Evolutionary conservation across 2,329 filamentous ascomycete species (phyloP).

Genomic region (Fusarium marasasianum): DNA sequence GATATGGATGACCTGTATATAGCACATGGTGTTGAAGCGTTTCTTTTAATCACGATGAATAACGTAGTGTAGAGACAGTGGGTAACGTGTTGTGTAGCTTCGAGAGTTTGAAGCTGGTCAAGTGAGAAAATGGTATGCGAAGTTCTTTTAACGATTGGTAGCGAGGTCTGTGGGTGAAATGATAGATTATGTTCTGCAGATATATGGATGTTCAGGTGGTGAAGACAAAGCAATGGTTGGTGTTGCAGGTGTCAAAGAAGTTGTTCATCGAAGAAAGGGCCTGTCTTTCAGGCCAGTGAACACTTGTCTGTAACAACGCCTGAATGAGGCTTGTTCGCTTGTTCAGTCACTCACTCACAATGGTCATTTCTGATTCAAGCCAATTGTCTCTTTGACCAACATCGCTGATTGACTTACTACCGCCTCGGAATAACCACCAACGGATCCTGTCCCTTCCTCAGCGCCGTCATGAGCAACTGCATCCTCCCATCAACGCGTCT

Average conservation of each 20-base stretch:
- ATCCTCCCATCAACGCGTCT: conserved; percentile 38
- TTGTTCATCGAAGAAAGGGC: background rate
- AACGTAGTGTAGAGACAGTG: background rate
- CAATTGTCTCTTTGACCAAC: background rate
- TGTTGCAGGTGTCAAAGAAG: background rate
- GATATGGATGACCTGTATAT: conserved; percentile 13
- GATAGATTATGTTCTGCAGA: background rate
- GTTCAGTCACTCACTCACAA: background rate
- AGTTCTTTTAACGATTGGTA: background rate
- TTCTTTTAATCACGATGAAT: background rate
- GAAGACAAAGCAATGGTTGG: background rate
- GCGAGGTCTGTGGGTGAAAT: background rate
- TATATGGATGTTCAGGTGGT: background rate
- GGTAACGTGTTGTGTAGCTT: background rate
- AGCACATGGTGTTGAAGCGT: conserved; percentile 11
- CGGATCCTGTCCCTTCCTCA: conserved; percentile 36
- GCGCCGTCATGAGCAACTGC: conserved; percentile 28
- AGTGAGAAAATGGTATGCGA: background rate
- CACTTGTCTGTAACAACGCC: background rate
- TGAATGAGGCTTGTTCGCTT: background rate
- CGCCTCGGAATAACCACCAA: conserved; percentile 26
- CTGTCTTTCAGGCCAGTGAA: background rate
- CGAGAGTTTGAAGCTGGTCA: background rate
- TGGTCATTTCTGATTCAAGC: background rate
- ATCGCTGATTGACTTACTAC: background rate